Conservation (phyloP, 345 rosid genomes). For the Gossypium mustelinum region DNA sequence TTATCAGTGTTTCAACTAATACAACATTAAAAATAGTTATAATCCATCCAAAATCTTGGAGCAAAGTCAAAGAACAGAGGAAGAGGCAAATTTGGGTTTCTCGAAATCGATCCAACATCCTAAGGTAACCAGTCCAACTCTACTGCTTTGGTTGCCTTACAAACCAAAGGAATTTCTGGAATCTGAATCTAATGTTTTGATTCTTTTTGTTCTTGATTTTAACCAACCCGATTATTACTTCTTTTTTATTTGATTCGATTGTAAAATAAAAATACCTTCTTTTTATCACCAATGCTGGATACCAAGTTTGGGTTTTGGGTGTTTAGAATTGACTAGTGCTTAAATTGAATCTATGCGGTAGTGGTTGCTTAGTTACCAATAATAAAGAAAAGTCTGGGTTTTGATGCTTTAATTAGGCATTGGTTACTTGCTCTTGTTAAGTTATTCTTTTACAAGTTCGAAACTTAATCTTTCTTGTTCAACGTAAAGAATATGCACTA, state of each 20-base stretch:
- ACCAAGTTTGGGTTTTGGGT: neutral
- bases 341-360: neutral
- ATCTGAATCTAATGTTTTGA: neutral
- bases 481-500: neutral
- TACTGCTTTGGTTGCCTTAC: neutral
- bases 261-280: neutral
- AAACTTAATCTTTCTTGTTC: neutral
- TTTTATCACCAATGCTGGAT: neutral
- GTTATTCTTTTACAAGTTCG: neutral
- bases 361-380: neutral
- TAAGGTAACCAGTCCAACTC: neutral
- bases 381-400: neutral
- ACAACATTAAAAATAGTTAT: neutral
- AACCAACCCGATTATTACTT: neutral
- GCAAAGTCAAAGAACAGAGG: neutral
- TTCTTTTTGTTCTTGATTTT: neutral
- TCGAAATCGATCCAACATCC: neutral
- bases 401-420: slow-evolving; percentile 2
- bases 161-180: neutral
- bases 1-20: neutral
- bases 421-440: neutral
- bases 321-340: neutral
- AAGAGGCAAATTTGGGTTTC: neutral
- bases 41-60: neutral
- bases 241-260: neutral